Evolutionary conservation across 164 flowering plant genomes (phyloP).

Genomic region (Magnolia changhungtana): DNA sequence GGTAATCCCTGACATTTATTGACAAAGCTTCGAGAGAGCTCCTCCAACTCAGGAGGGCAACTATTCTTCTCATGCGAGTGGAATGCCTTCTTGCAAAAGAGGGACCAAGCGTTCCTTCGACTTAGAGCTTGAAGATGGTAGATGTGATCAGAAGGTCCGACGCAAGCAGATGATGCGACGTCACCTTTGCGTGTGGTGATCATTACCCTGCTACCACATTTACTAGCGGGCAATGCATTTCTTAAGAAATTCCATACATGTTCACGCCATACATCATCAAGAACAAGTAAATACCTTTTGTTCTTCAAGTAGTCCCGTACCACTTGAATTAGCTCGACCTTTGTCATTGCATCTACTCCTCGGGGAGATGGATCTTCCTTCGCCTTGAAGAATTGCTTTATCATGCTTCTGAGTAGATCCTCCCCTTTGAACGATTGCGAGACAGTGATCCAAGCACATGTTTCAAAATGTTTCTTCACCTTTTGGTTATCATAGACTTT

Average conservation of each 20-base stretch:
- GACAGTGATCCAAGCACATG: conserved; percentile 20
- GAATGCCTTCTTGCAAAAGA: conserved; percentile 42
- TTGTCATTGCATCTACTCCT: neutral
- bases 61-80: conserved; percentile 6
- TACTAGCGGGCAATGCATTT: conserved; percentile 22
- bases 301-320: neutral
- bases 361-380: neutral
- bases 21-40: conserved; percentile 37
- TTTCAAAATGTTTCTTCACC: conserved; percentile 5
- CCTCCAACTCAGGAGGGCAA: conserved; percentile 29
- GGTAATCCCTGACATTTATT: conserved; percentile 50
- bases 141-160: neutral
- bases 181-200: conserved; percentile 30
- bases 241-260: conserved; percentile 23
- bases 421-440: conserved; percentile 1
- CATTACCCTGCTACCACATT: conserved; percentile 28
- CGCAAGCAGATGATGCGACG: neutral
- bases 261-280: conserved; percentile 39
- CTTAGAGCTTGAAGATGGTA: neutral
- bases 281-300: conserved; percentile 21
- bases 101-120: conserved; percentile 28
- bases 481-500: conserved; percentile 3
- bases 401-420: conserved; percentile 4
- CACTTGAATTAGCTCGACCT: neutral
- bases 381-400: neutral